These are phyloP conservation scores for Salix caprea DNA, from an alignment of 345 rosid genomes.

Conservation along the genomic window DNA sequence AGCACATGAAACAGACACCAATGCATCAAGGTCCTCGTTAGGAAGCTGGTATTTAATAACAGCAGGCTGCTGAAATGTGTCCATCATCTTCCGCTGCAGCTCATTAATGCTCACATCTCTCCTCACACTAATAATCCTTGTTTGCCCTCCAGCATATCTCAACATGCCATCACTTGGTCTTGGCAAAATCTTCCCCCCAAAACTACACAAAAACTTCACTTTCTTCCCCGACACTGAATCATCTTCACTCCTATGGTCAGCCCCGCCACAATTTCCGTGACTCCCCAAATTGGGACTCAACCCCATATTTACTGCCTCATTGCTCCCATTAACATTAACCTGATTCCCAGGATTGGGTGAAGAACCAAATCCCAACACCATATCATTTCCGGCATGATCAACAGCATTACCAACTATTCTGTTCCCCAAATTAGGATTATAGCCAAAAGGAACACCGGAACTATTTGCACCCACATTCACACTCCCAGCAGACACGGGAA, in stretches of 20 bases:
- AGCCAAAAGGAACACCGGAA: constrained; percentile 34
- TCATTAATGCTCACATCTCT: constrained; percentile 52
- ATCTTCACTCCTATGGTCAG: constrained; percentile 48
- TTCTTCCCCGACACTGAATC: constrained; percentile 51
- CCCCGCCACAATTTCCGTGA: constrained; percentile 33
- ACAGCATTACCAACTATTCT: constrained; percentile 45
- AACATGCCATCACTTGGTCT: constrained; percentile 72
- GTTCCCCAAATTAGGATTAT: constrained; percentile 31
- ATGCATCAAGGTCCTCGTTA: constrained; percentile 78
- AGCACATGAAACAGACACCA: constrained; percentile 64
- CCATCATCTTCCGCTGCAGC: constrained; percentile 52
- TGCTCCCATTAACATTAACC: constrained; percentile 24
- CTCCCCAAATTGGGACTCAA: constrained; percentile 23
- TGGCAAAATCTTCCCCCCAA: constrained; percentile 73
- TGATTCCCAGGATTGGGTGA: constrained; percentile 30
- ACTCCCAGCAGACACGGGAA: constrained; percentile 35
- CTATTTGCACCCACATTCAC: constrained; percentile 30
- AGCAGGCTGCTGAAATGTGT: constrained; percentile 47
- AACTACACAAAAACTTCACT: constrained; percentile 67
- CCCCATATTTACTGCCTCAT: constrained; percentile 18
- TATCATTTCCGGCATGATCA: constrained; percentile 38
- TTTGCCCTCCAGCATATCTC: constrained; percentile 76
- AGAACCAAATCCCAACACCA: constrained; percentile 26
- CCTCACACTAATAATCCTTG: constrained; percentile 55
- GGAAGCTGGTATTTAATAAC: constrained; percentile 76